These are phyloP conservation scores for Theileria orientalis DNA, from an alignment of 169 alveolate species.

Conservation along the genomic window DNA sequence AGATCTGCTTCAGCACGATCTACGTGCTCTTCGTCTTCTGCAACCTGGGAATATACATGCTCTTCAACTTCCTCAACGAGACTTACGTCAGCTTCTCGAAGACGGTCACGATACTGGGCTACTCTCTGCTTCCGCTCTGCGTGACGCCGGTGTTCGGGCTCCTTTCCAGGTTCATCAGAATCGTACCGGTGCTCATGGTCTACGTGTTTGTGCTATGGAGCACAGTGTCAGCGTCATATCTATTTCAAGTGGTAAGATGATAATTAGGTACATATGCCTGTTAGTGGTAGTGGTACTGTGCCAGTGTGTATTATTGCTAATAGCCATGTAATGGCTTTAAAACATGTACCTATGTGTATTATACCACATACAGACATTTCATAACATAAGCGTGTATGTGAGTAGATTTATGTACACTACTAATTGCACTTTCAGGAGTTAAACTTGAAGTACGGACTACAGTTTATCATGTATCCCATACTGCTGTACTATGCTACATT, in stretches of 20 bases:
- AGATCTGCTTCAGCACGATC: conserved; percentile 40
- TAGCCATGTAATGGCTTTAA: not conserved
- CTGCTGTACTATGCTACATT: conserved; percentile 38
- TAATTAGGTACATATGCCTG: not conserved
- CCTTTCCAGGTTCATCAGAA: conserved; percentile 35
- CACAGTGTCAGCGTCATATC: conserved; percentile 53
- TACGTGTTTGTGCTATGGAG: conserved; percentile 60
- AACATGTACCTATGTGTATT: too few species aligned
- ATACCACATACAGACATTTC: too few species aligned
- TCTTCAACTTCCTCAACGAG: conserved; percentile 41
- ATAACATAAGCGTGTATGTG: too few species aligned
- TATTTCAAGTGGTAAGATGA: conserved; percentile 27
- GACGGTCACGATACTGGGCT: conserved; percentile 44
- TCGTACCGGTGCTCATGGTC: conserved; percentile 16
- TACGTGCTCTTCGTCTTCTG: conserved; percentile 51
- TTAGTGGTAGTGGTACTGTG: not conserved
- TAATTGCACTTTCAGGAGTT: conserved; percentile 18
- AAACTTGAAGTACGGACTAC: conserved; percentile 19
- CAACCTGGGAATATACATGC: conserved; percentile 28
- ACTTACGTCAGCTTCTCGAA: conserved; percentile 38
- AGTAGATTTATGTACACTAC: not conserved
- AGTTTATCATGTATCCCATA: conserved; percentile 44
- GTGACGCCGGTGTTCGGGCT: conserved; percentile 49
- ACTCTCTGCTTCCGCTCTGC: conserved; percentile 59
- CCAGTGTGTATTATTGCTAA: not conserved